Conservation (phyloP, 192 early-diverging fungal genomes). For the Entomortierella lignicola region DNA sequence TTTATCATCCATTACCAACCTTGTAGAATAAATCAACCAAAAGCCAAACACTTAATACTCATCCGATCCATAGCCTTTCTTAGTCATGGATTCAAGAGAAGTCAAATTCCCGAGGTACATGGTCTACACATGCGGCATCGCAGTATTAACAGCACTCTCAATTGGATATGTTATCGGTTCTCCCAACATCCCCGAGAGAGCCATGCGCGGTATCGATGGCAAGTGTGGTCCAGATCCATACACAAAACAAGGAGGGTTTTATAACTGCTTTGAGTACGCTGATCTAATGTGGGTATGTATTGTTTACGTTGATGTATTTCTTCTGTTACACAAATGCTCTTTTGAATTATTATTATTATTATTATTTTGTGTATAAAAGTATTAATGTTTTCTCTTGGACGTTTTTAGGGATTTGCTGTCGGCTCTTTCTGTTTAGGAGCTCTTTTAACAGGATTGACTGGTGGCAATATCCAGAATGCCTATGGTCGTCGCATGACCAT, state of each 20-base stretch:
- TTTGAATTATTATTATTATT: neutral
- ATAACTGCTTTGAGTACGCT: slow-evolving; percentile 28
- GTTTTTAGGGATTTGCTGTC: slow-evolving; percentile 63
- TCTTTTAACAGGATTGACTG: slow-evolving; percentile 63
- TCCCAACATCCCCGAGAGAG: slow-evolving; percentile 56
- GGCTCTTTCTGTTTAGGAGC: slow-evolving; percentile 66
- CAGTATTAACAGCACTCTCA: slow-evolving; percentile 55
- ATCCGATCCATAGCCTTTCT: too few relatives aligned
- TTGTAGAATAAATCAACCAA: neutral
- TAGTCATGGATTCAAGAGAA: slow-evolving; percentile 57
- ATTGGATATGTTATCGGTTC: slow-evolving; percentile 61
- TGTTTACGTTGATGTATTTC: neutral
- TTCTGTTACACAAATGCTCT: neutral
- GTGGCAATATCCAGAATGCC: slow-evolving; percentile 61
- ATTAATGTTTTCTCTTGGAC: too few relatives aligned
- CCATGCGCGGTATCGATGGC: slow-evolving; percentile 47
- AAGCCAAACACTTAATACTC: too few relatives aligned
- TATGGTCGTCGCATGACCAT: slow-evolving; percentile 70
- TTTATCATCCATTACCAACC: too few relatives aligned
- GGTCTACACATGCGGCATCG: slow-evolving; percentile 54
- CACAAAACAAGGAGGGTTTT: slow-evolving; percentile 5
- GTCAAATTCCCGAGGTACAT: slow-evolving; percentile 52
- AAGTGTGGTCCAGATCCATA: slow-evolving; percentile 11
- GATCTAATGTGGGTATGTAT: slow-evolving; percentile 47
- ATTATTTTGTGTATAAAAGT: neutral